These are phyloP conservation scores for Acanthamoeba triangularis DNA, from an alignment of 208 protist species.

Conservation along the genomic window DNA sequence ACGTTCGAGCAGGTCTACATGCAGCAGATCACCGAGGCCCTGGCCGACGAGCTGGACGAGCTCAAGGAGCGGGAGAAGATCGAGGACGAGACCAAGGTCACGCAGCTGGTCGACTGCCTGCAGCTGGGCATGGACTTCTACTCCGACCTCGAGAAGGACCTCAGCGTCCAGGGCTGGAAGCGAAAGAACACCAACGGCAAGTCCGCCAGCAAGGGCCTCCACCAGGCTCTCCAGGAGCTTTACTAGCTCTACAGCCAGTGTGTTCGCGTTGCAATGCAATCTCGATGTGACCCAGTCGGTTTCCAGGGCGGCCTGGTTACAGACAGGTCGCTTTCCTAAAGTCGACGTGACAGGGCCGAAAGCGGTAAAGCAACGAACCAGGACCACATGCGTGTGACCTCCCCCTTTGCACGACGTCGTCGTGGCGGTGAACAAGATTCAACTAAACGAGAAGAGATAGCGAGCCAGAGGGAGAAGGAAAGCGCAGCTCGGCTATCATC, in stretches of 20 bases:
- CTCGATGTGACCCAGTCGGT: too few relatives aligned
- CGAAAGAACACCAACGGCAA: conserved; percentile 8
- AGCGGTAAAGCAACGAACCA: too few relatives aligned
- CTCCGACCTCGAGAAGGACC: conserved; percentile 47
- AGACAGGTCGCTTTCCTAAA: too few relatives aligned
- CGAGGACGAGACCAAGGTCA: conserved; percentile 67
- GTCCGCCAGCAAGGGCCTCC: neutral
- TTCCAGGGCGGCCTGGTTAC: too few relatives aligned
- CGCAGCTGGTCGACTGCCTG: conserved; percentile 58
- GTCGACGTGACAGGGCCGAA: neutral
- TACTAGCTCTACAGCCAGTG: too few relatives aligned
- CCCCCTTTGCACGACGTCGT: too few relatives aligned
- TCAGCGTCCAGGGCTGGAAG: conserved; percentile 55
- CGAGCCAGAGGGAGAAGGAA: too few relatives aligned
- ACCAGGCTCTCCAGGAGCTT: neutral
- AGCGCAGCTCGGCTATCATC: too few relatives aligned
- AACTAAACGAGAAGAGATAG: too few relatives aligned
- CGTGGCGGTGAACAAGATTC: too few relatives aligned
- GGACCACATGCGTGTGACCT: too few relatives aligned
- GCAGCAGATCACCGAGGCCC: conserved; percentile 41
- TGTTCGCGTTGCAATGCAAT: too few relatives aligned
- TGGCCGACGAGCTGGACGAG: conserved; percentile 69
- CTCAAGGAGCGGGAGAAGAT: conserved; percentile 53
- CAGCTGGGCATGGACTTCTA: conserved; percentile 60
- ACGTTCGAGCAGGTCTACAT: conserved; percentile 65